phyloP scores from a whole-genome alignment of 208 protist genomes.

The Phytomonas sp. region DNA sequence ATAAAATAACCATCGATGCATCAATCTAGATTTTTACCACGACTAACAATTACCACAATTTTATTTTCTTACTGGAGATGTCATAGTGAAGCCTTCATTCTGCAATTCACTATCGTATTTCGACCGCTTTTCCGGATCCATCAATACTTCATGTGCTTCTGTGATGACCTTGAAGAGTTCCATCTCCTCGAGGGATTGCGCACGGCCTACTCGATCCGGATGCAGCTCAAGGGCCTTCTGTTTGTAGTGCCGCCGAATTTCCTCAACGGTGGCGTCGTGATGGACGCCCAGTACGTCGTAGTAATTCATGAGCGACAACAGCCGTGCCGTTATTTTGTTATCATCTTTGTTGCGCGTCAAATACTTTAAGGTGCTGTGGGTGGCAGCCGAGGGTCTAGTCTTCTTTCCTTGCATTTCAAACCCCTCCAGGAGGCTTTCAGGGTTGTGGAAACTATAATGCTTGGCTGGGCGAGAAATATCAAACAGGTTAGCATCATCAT shows the following conservation, averaged over 20 bases:
- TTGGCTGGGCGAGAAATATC: slow-evolving; percentile 52
- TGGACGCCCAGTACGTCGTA: slow-evolving; percentile 87
- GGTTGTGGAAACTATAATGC: slow-evolving; percentile 36
- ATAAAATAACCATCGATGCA: background rate
- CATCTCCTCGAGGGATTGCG: slow-evolving; percentile 69
- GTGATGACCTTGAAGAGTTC: slow-evolving; percentile 88
- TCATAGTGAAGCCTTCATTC: background rate
- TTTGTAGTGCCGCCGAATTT: slow-evolving; percentile 76
- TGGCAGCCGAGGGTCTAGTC: slow-evolving; percentile 7
- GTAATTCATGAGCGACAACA: slow-evolving; percentile 85
- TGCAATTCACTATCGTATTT: slow-evolving; percentile 59
- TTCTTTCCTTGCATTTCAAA: slow-evolving; percentile 58
- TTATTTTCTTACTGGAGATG: background rate
- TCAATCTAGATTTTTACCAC: background rate
- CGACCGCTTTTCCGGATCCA: slow-evolving; percentile 37
- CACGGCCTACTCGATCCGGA: slow-evolving; percentile 58
- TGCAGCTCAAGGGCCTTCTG: slow-evolving; percentile 82
- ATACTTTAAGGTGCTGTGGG: slow-evolving; percentile 30
- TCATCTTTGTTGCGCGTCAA: slow-evolving; percentile 61
- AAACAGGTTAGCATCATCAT: slow-evolving; percentile 38
- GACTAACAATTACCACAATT: background rate
- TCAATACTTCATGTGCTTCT: slow-evolving; percentile 79
- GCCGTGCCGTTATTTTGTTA: slow-evolving; percentile 61
- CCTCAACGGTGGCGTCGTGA: slow-evolving; percentile 42
- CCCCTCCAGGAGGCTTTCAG: slow-evolving; percentile 48